A percentile compares a stretch with the other conserved stretches of the same genome.
Evolutionary conservation across 441 rosid species (phyloP).

Genomic region (Pelargonium myrrhifolium): DNA sequence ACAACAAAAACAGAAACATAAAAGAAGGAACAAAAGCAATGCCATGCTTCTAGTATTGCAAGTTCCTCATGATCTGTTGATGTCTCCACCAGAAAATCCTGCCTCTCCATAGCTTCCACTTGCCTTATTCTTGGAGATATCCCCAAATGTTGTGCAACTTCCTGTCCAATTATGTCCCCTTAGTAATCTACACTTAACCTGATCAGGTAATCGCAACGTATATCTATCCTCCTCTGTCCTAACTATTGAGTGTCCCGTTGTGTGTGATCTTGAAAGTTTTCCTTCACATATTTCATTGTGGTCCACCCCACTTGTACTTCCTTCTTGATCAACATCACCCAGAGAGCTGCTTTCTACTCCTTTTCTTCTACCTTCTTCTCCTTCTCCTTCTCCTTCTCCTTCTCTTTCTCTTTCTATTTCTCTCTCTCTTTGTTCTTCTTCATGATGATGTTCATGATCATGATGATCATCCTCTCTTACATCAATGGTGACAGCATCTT

Average conservation of each 20-base stretch:
- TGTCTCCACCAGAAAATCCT: slow-evolving; percentile 22
- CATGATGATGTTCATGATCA: background rate
- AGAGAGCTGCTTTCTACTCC: background rate
- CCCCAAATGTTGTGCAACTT: background rate
- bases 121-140: background rate
- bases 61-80: slow-evolving; percentile 17
- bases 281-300: background rate
- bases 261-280: background rate
- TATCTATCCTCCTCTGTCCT: slow-evolving; percentile 1
- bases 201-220: background rate
- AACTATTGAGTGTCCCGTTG: slow-evolving; percentile 4
- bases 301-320: background rate
- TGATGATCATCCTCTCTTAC: slow-evolving; percentile 33
- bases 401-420: no score
- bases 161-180: slow-evolving; percentile 5
- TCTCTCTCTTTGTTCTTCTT: no score
- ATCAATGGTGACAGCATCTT: slow-evolving; percentile 22
- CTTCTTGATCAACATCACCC: background rate
- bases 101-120: slow-evolving; percentile 6
- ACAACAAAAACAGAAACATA: background rate
- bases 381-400: background rate
- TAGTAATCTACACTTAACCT: background rate
- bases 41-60: background rate
- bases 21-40: background rate
- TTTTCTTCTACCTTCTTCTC: background rate